Evolutionary conservation across 2,329 filamentous ascomycete species (phyloP).

Genomic region (Neopestalotiopsis clavispora): DNA sequence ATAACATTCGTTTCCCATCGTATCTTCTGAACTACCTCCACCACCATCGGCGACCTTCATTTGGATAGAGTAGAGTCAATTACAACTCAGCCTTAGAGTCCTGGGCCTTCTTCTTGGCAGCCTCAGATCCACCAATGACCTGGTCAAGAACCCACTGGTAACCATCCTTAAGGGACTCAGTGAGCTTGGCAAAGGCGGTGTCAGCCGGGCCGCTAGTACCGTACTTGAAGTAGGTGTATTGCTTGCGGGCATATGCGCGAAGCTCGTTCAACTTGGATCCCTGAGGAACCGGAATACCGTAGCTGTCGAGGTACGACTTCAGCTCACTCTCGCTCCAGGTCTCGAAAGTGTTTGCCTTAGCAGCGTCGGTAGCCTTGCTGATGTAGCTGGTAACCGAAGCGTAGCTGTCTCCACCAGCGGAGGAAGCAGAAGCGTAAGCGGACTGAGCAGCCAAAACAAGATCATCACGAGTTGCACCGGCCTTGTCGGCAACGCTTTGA

Average conservation of each 20-base stretch:
- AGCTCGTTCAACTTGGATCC: slow-evolving; percentile 72
- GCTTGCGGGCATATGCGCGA: slow-evolving; percentile 71
- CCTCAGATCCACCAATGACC: slow-evolving; percentile 52
- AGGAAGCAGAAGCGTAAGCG: slow-evolving; percentile 64
- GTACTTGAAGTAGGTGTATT: slow-evolving; percentile 78
- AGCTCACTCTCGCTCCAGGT: slow-evolving; percentile 76
- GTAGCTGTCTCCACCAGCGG: slow-evolving; percentile 59
- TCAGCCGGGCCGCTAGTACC: slow-evolving; percentile 70
- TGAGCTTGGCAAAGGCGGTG: slow-evolving; percentile 69
- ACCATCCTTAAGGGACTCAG: slow-evolving; percentile 50
- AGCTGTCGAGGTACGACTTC: slow-evolving; percentile 80
- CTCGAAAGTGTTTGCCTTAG: slow-evolving; percentile 71
- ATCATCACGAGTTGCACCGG: slow-evolving; percentile 73
- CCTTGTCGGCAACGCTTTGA: slow-evolving; percentile 65
- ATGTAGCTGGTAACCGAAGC: slow-evolving; percentile 76
- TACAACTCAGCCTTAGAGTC: slow-evolving; percentile 56
- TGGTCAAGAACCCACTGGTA: slow-evolving; percentile 59
- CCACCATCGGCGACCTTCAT: neutral
- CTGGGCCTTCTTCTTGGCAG: slow-evolving; percentile 52
- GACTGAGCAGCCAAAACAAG: slow-evolving; percentile 69
- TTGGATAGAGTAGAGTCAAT: slow-evolving; percentile 21
- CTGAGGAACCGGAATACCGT: slow-evolving; percentile 71
- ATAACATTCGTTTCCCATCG: slow-evolving; percentile 15
- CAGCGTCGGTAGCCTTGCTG: slow-evolving; percentile 65
- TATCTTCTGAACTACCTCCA: neutral